phyloP scores from a whole-genome alignment of 306 rosid species.

The Glycine soja region DNA sequence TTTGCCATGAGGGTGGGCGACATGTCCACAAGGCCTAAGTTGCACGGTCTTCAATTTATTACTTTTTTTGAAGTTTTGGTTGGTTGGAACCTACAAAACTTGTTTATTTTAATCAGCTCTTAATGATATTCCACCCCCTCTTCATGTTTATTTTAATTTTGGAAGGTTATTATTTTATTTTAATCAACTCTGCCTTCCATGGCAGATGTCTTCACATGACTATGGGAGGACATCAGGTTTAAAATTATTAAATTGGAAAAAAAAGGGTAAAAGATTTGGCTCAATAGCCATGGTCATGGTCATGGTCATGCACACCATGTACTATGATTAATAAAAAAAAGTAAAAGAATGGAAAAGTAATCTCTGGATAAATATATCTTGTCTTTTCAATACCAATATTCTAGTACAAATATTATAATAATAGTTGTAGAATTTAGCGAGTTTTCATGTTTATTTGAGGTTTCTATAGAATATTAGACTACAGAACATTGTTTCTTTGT shows the following conservation, averaged over 20 bases:
- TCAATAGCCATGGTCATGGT: slow-evolving; percentile 19
- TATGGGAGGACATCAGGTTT: slow-evolving; percentile 47
- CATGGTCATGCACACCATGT: slow-evolving; percentile 56
- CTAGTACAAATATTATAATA: neutral
- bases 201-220: slow-evolving; percentile 45
- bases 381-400: slow-evolving; percentile 32
- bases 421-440: slow-evolving; percentile 35
- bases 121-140: slow-evolving; percentile 38
- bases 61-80: slow-evolving; percentile 45
- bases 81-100: slow-evolving; percentile 54
- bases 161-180: slow-evolving; percentile 21
- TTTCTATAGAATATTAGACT: neutral
- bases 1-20: slow-evolving; percentile 68
- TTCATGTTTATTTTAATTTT: slow-evolving; percentile 38
- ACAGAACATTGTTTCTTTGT: slow-evolving; percentile 17
- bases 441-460: slow-evolving; percentile 25
- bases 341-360: neutral
- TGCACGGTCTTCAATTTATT: slow-evolving; percentile 53
- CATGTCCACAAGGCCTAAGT: slow-evolving; percentile 61
- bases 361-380: slow-evolving; percentile 35
- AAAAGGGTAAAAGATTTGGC: slow-evolving; percentile 46
- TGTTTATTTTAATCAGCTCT: slow-evolving; percentile 44
- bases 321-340: slow-evolving; percentile 26
- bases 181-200: slow-evolving; percentile 38
- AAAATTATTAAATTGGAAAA: slow-evolving; percentile 16